Base-by-base conservation (phyloP, 2,329 filamentous ascomycete species). In the Sphaerostilbella broomeana region DNA sequence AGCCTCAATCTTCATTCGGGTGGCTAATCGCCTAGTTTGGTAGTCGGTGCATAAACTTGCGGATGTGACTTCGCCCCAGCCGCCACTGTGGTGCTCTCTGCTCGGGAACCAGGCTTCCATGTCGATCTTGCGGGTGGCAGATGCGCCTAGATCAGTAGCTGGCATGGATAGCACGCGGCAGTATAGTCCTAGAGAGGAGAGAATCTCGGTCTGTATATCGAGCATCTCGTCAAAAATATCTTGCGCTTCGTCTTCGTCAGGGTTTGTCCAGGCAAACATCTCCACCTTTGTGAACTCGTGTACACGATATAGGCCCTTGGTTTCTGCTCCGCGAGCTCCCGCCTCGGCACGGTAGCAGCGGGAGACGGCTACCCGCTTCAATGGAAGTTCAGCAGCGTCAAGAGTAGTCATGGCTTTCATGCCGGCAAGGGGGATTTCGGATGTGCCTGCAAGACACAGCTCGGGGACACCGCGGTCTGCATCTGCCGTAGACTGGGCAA, bases 201-300 rank as follows among this genome's bases (percentile, higher is more conserved):
- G 69, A 40, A 98, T 89, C 56, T 92, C 84, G 3, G 77, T 84
- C 64, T 98, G 92, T 38, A 95, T 82, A 44, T 78, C 75, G 36
- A 95, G 68, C 70, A 98, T 87, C 62, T 95, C 88, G 35, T 85
- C 70, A 59, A 95, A 95, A 10, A 90, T 52, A 0, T 73, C 66
- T 6, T 72, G 65, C 0, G 78, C 67, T 27, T 61, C 56, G 21
- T 55, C 57, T 3, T 53, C 42, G 38, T 77, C 70, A 2, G 85
- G 78, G 20, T 72, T 53, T 4, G 86, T 84, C 92, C 92, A 98
- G 0, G 84, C 88, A 58, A 98, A 97, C 71, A 98, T 81, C 63
- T 98, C 92, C 0, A 98, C 90, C 61, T 98, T 98, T 19, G 88
- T 95, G 64, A 98, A 98, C 63, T 98, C 92, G 63, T 98, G 92